These are phyloP conservation scores for Carnegiea gigantea DNA, from an alignment of 179 eudicot genomes.

Conservation along the genomic window DNA sequence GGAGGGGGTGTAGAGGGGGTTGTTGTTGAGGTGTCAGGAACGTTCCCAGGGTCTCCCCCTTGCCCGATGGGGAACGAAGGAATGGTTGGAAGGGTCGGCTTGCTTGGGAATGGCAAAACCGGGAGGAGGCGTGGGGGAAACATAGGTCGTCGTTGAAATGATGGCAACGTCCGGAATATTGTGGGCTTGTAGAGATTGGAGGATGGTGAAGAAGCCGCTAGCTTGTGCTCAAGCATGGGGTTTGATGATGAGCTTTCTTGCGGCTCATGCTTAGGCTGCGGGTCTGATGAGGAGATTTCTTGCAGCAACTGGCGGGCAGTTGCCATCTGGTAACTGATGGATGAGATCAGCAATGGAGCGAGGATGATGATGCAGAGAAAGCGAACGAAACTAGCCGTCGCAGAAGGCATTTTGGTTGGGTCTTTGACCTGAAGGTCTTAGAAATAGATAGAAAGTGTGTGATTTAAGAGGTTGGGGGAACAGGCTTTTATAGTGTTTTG, in stretches of 20 bases:
- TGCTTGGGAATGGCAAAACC: slow-evolving; percentile 26
- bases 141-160: slow-evolving; percentile 29
- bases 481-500: slow-evolving; percentile 14
- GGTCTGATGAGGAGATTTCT: too few species aligned
- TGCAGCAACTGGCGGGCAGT: slow-evolving; percentile 14
- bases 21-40: slow-evolving; percentile 3
- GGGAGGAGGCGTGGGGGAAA: slow-evolving; percentile 34
- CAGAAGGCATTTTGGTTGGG: slow-evolving; percentile 17
- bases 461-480: neutral
- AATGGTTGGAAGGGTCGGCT: slow-evolving; percentile 23
- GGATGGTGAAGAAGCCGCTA: neutral
- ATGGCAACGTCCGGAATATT: slow-evolving; percentile 16
- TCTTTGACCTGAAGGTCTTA: neutral
- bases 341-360: neutral
- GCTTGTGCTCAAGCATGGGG: neutral
- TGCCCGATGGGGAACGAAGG: slow-evolving; percentile 25
- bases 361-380: slow-evolving; percentile 1
- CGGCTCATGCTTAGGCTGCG: too few species aligned
- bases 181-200: neutral
- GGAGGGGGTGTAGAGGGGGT: neutral
- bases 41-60: neutral
- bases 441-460: neutral
- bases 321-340: slow-evolving; percentile 10
- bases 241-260: neutral
- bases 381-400: neutral